Evolutionary conservation across 148 eudicot genomes (phyloP), one percentile per base, ranked within the genome.

Genomic region (Pharnaceum exiguum): DNA sequence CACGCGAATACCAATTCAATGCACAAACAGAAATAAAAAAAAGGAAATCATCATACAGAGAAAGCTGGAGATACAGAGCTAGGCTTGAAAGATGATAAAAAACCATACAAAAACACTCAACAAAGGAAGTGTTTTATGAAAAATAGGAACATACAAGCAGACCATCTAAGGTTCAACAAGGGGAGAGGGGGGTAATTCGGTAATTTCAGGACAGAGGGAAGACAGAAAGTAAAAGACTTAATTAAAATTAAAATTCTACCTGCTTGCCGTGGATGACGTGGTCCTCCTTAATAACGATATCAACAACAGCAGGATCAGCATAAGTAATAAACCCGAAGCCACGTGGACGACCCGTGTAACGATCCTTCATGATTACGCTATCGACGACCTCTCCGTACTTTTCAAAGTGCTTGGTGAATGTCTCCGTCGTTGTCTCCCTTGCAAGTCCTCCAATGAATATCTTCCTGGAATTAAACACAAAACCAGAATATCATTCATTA

Each of bases 341-440:
- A 39, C 95, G 78, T 1, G 95, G 90, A 17, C 77, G 63, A 47
- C 90, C 90, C 0, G 90, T 79, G 7, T 32, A 52, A 18, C 85
- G 66, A 57, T 83, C 95, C 38, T 82, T 83, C 95, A 87, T 83
- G 2, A 87, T 81, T 39, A 87, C 95, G 10, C 85, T 77, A 39
- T 87, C 95, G 0, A 76, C 64, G 10, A 87, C 74, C 67, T 84
- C 95, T 28, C 95, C 95, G 56, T 82, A 87, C 71, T 77, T 84
- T 17, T 72, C 82, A 55, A 84, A 87, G 46, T 87, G 77, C 75
- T 75, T 81, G 13, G 71, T 71, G 68, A 87, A 84, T 42, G 70
- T 67, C 60, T 82, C 69, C 64, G 32, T 45, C 49, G 79, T 75
- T 1, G 83, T 77, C 5, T 84, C 85, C 44, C 71, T 81, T 5